phyloP scores from a whole-genome alignment of 306 rosid species.

The Quillaja saponaria region DNA sequence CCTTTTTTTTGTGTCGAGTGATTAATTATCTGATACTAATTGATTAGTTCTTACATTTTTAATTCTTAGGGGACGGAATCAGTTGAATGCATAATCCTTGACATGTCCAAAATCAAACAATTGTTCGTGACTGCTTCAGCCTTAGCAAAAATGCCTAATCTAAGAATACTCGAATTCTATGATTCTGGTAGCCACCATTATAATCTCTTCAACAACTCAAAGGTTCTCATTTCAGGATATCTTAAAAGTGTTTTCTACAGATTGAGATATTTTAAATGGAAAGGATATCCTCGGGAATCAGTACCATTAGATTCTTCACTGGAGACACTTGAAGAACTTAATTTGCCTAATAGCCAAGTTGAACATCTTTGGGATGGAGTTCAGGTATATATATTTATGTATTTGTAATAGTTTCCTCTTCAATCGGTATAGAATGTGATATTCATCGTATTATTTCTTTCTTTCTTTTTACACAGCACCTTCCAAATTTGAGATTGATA shows the following conservation, averaged over 20 bases:
- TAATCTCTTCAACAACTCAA: background rate
- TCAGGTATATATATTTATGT: constrained; percentile 1
- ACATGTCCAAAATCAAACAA: background rate
- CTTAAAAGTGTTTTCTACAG: constrained; percentile 8
- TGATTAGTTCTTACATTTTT: background rate
- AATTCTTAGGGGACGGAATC: constrained; percentile 28
- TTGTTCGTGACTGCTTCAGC: constrained; percentile 1
- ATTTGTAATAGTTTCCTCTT: background rate
- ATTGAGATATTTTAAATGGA: constrained; percentile 32
- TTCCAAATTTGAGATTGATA: constrained; percentile 2
- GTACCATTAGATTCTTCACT: background rate
- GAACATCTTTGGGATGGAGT: constrained; percentile 27
- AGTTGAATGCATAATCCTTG: constrained; percentile 24
- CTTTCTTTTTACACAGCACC: constrained; percentile 16
- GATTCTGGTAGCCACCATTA: no score
- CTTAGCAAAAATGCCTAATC: constrained; percentile 20
- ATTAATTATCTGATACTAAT: no score
- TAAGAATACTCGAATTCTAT: constrained; percentile 22
- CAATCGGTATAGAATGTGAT: background rate
- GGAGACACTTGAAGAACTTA: constrained; percentile 19
- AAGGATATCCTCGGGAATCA: constrained; percentile 6
- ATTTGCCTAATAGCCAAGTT: constrained; percentile 15
- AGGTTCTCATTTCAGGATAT: constrained; percentile 4
- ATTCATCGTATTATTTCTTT: background rate
- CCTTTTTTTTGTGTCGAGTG: no score